phyloP scores from a whole-genome alignment of 148 eudicot genomes.

The Nepenthes gracilis region DNA sequence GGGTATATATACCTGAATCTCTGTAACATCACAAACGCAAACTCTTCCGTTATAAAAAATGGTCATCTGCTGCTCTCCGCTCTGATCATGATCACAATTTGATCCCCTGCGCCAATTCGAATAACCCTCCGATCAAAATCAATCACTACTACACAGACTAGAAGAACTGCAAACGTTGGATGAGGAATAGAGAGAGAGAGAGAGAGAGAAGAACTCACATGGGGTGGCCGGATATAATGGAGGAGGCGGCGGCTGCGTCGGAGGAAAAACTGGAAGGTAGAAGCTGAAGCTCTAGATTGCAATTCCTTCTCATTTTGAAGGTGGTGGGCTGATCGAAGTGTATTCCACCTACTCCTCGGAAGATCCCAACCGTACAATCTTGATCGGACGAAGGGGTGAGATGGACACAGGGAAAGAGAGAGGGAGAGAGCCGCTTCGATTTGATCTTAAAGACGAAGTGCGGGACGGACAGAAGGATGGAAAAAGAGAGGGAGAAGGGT shows the following conservation, averaged over 20 bases:
- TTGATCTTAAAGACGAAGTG: no score
- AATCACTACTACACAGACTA: no score
- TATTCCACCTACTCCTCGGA: not conserved
- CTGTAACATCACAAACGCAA: constrained; percentile 31
- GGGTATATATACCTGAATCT: constrained; percentile 26
- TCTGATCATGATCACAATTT: constrained; percentile 1
- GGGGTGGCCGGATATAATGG: not conserved
- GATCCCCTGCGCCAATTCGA: not conserved
- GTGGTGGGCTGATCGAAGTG: constrained; percentile 1
- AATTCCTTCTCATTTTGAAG: constrained; percentile 6
- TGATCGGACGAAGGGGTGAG: not conserved
- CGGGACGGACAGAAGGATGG: no score
- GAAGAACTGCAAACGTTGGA: not conserved
- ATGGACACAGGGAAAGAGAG: not conserved
- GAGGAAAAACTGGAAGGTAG: not conserved
- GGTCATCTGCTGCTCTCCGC: constrained; percentile 20
- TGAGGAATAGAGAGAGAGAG: constrained; percentile 3
- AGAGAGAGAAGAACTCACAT: constrained; percentile 3
- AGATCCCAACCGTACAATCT: not conserved
- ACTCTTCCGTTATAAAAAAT: constrained; percentile 36
- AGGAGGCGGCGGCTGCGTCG: not conserved
- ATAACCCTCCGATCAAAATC: not conserved
- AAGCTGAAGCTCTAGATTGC: constrained; percentile 29
- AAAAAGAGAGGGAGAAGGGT: no score
- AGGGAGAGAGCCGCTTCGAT: not conserved